Base-by-base conservation (phyloP, 768 basidiomycete genomes). In the Boletus patriciae region DNA sequence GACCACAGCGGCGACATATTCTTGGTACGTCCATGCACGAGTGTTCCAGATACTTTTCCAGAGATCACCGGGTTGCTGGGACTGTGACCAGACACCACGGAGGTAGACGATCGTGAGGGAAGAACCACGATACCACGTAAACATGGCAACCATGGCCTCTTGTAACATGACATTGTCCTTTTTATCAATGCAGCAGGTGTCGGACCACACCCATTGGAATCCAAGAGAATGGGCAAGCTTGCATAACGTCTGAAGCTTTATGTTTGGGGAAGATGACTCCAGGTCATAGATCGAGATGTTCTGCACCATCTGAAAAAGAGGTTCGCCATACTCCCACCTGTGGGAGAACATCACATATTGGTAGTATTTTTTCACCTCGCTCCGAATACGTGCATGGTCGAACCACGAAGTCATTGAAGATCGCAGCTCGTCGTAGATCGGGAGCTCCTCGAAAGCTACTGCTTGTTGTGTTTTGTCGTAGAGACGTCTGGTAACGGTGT, bases 11-110 rank as follows among this genome's bases (percentile, higher is more conserved):
- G 59, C 61, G 15, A 48, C n/a, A 21, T 55, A 60, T 33, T 61
- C 60, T n/a, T 61, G 60, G 4, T 49, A 60, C 0, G 60, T 61
- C 60, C 60, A 61, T 2, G 19, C 53, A 0, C 58, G 53, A 3
- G 46, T 60, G 25, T 55, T 55, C 60, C 60, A 61, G 19, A 51
- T 16, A 9, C 58, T 61, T 1, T 1, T 18, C 41, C 33, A 9
- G 2, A 55, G 49, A 6, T 5, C 23, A 11, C 52, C 58, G 15
- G 5, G 3, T 6, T 21, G 0, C 11, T 29, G 36, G 3, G 34
- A 42, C 12, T 37, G 9, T 0, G 51, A 53, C 11, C 3, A 46
- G 3, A 61, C 60, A 3, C 25, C 60, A 0, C 11, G 49, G 2
- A 59, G 60, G 15, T 61, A 10, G 15, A 58, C 50, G 2, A 60